These are phyloP conservation scores for Sclerospora graminicola DNA, from an alignment of 352 stramenopile genomes.

Conservation along the genomic window DNA sequence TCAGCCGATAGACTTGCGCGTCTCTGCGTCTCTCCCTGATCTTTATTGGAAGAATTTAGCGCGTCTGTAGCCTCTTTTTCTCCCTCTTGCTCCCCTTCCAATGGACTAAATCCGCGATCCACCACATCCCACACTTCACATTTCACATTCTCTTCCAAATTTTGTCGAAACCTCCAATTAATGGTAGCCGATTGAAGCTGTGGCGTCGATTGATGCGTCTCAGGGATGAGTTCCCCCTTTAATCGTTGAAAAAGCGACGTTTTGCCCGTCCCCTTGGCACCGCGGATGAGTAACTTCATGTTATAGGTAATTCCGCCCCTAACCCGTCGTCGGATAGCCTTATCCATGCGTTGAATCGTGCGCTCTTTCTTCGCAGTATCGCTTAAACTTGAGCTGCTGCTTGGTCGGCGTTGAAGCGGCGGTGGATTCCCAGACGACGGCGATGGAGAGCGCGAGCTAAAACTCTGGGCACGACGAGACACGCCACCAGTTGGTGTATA, in stretches of 20 bases:
- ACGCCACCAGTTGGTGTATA: constrained; percentile 20
- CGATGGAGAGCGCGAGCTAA: constrained; percentile 20
- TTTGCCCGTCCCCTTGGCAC: constrained; percentile 80
- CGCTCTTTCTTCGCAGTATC: constrained; percentile 30
- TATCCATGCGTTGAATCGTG: constrained; percentile 78
- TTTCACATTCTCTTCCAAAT: constrained; percentile 76
- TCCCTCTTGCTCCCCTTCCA: not conserved
- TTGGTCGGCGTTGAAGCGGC: constrained; percentile 9
- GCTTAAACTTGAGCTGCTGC: constrained; percentile 5
- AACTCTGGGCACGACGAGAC: constrained; percentile 33
- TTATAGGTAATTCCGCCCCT: constrained; percentile 83
- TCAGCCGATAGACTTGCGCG: constrained; percentile 10
- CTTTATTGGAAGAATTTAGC: not conserved
- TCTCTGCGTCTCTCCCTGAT: constrained; percentile 15
- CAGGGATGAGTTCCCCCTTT: constrained; percentile 65
- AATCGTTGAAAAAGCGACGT: constrained; percentile 81
- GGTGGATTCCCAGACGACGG: constrained; percentile 1
- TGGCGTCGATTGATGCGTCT: constrained; percentile 57
- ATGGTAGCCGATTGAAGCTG: constrained; percentile 85
- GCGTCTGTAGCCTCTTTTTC: not conserved
- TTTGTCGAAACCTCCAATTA: constrained; percentile 64
- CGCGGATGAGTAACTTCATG: constrained; percentile 86
- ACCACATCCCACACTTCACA: constrained; percentile 90
- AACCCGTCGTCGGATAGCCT: constrained; percentile 68
- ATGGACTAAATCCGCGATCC: constrained; percentile 50